Conservation (phyloP, 2,329 filamentous ascomycete genomes). For the Curvularia eragrostidis region DNA sequence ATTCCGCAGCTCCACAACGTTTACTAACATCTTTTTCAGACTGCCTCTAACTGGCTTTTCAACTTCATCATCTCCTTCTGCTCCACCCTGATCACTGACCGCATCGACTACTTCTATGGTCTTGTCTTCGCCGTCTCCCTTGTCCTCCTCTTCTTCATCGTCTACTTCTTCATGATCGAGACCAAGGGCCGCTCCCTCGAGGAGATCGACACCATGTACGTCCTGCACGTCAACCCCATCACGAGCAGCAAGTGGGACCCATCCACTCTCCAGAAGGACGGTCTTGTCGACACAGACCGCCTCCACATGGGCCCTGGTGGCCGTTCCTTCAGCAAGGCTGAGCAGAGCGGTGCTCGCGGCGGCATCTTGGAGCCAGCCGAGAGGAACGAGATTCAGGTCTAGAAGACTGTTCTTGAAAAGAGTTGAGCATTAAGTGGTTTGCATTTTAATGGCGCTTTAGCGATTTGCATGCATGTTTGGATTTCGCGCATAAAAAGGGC, state of each 20-base stretch:
- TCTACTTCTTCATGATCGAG: constrained; percentile 82
- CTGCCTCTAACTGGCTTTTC: constrained; percentile 55
- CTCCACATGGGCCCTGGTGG: constrained; percentile 43
- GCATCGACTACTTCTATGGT: constrained; percentile 75
- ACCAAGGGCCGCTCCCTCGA: constrained; percentile 76
- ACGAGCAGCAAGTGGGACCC: constrained; percentile 63
- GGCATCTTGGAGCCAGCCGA: constrained; percentile 36
- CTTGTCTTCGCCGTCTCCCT: constrained; percentile 77
- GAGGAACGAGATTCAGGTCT: constrained; percentile 34
- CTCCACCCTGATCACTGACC: constrained; percentile 75
- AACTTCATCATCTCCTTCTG: constrained; percentile 68
- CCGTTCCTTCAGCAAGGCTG: constrained; percentile 44
- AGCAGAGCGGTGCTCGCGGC: constrained; percentile 30
- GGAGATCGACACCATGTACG: constrained; percentile 77
- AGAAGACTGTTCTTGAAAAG: not conserved
- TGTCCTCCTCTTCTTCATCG: constrained; percentile 66
- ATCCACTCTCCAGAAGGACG: constrained; percentile 39
- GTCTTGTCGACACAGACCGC: constrained; percentile 42
- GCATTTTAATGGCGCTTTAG: constrained; percentile 1
- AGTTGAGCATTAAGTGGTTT: not conserved
- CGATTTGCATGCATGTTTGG: not conserved
- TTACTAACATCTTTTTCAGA: not conserved
- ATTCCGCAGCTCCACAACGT: not conserved
- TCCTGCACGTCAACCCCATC: constrained; percentile 69
- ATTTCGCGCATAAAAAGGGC: not conserved